These are phyloP conservation scores for Mycena rebaudengoi DNA, from an alignment of 768 basidiomycete species.

Conservation along the genomic window DNA sequence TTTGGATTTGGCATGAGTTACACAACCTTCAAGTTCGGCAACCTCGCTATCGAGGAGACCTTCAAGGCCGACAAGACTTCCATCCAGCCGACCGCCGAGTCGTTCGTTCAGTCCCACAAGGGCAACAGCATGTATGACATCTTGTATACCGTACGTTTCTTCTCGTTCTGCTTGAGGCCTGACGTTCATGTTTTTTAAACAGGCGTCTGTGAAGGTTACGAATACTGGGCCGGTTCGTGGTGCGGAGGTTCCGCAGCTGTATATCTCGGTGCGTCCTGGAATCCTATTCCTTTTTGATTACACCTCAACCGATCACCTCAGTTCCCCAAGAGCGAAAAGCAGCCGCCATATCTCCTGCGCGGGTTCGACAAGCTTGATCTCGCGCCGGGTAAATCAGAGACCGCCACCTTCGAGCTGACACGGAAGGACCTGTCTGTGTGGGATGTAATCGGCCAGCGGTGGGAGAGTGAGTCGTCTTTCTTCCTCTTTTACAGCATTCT, in stretches of 20 bases:
- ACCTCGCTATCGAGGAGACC: background rate
- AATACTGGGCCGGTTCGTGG: constrained; percentile 5
- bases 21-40: constrained; percentile 12
- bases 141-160: constrained; percentile 7
- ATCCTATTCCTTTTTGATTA: no score
- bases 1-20: constrained; percentile 16
- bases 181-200: no score
- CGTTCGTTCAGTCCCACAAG: background rate
- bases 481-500: background rate
- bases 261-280: constrained; percentile 5
- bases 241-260: constrained; percentile 16
- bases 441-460: background rate
- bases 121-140: constrained; percentile 16
- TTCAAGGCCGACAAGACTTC: constrained; percentile 12
- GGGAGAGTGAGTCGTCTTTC: constrained; percentile 2
- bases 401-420: constrained; percentile 11
- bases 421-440: constrained; percentile 17
- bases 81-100: constrained; percentile 12
- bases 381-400: background rate
- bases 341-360: constrained; percentile 10
- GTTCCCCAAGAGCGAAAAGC: constrained; percentile 12
- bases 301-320: background rate
- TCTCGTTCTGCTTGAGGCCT: no score
- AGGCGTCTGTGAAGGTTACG: constrained; percentile 8
- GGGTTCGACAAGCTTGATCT: constrained; percentile 19